Evolutionary conservation across 805 yeast genomes (phyloP).

Genomic region (Wickerhamomyces chaumierensis): DNA sequence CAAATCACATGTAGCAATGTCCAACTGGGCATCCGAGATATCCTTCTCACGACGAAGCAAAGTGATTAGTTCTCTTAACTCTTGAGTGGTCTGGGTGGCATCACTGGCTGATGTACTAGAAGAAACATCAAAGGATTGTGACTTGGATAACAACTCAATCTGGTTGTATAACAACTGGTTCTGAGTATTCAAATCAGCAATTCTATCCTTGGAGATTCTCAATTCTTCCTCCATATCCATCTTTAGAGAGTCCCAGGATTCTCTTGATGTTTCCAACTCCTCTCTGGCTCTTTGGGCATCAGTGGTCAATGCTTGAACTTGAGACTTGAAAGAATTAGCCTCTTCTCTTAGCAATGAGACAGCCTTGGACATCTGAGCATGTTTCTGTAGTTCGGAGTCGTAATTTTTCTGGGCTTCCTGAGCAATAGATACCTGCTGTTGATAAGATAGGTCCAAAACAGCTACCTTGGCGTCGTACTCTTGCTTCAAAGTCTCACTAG

Average conservation of each 20-base stretch:
- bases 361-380: conserved; percentile 36
- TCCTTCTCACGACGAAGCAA: conserved; percentile 71
- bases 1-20: conserved; percentile 40
- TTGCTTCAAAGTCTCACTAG: conserved; percentile 16
- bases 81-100: conserved; percentile 15
- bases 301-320: conserved; percentile 15
- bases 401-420: conserved; percentile 41
- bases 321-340: conserved; percentile 18
- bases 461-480: conserved; percentile 21
- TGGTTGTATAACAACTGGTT: conserved; percentile 60
- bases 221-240: conserved; percentile 34
- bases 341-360: conserved; percentile 30
- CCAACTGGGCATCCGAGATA: conserved; percentile 47
- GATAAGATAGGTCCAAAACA: conserved; percentile 25
- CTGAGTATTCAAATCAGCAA: conserved; percentile 53
- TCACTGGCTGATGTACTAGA: conserved; percentile 2
- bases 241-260: conserved; percentile 36
- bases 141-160: conserved; percentile 32
- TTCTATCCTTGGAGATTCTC: conserved; percentile 29
- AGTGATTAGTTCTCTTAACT: conserved; percentile 41
- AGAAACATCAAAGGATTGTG: background rate
- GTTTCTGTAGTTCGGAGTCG: conserved; percentile 42
- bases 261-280: conserved; percentile 25
- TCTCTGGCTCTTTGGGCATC: conserved; percentile 22
- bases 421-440: conserved; percentile 35